Evolutionary conservation across 208 protist species (phyloP).

Genomic region (Trypanosoma cruzi): DNA sequence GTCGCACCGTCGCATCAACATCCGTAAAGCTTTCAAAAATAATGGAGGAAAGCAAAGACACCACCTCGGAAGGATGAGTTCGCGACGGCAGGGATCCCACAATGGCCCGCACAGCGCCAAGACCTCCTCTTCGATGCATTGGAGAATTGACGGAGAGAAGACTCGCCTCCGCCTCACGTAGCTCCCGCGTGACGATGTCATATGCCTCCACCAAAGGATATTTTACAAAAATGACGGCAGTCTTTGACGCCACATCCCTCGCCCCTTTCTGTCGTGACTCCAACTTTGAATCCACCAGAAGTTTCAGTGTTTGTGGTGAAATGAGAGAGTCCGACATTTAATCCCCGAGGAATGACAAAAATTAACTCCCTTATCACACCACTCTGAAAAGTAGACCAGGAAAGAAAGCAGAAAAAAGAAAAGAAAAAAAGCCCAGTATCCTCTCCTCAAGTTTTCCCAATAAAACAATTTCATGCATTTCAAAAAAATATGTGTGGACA

Average conservation of each 20-base stretch:
- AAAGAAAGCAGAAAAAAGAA: slow-evolving; percentile 15
- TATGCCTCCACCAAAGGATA: slow-evolving; percentile 46
- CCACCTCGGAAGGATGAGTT: slow-evolving; percentile 23
- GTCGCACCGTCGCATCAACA: slow-evolving; percentile 56
- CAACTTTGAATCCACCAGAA: slow-evolving; percentile 58
- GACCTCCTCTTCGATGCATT: slow-evolving; percentile 57
- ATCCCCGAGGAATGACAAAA: background rate
- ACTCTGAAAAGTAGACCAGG: background rate
- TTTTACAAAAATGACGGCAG: slow-evolving; percentile 50
- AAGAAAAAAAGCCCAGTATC: background rate
- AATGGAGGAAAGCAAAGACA: slow-evolving; percentile 34
- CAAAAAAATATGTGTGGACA: background rate
- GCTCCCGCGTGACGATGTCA: slow-evolving; percentile 29
- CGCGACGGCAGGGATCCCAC: slow-evolving; percentile 38
- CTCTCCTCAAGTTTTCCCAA: background rate
- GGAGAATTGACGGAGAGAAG: slow-evolving; percentile 46
- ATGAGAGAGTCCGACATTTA: slow-evolving; percentile 49
- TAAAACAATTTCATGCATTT: background rate
- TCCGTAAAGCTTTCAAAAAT: slow-evolving; percentile 52
- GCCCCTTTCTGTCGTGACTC: slow-evolving; percentile 48
- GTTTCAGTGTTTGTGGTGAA: slow-evolving; percentile 37
- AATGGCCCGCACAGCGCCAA: slow-evolving; percentile 50
- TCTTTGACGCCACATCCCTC: slow-evolving; percentile 37
- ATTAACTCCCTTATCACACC: background rate
- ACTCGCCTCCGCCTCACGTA: slow-evolving; percentile 35